Percentiles rank a stretch among this genome's conserved stretches.
Evolutionary conservation across 1,284 basidiomycete species (phyloP).

Genomic region (Vanrija sp.): DNA sequence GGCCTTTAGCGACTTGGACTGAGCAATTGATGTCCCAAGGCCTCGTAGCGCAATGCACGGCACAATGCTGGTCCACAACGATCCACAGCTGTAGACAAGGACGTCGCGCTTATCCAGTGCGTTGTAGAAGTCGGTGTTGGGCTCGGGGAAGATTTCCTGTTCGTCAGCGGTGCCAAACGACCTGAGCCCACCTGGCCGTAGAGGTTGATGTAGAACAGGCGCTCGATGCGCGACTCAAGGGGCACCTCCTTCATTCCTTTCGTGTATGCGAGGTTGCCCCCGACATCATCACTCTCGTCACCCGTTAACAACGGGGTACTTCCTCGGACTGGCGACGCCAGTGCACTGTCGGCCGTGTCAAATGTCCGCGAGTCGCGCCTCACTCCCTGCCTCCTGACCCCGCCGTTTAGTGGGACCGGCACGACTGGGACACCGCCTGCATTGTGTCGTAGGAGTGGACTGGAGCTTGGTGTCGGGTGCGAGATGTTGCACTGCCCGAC

Average conservation of each 20-base stretch:
- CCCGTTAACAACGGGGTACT: slow-evolving; percentile 2
- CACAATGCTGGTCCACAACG: slow-evolving; percentile 89
- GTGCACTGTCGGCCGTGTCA: slow-evolving; percentile 35
- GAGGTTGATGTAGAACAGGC: slow-evolving; percentile 85
- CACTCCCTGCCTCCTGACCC: background rate
- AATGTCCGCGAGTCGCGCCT: slow-evolving; percentile 45
- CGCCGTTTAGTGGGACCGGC: too few species aligned
- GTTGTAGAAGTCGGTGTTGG: slow-evolving; percentile 74
- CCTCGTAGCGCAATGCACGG: slow-evolving; percentile 84
- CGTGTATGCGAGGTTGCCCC: slow-evolving; percentile 44
- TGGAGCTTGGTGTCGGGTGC: slow-evolving; percentile 59
- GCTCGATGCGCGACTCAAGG: slow-evolving; percentile 62
- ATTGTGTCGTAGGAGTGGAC: too few species aligned
- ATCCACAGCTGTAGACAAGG: slow-evolving; percentile 87
- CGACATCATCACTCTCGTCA: slow-evolving; percentile 54
- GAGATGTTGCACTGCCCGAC: slow-evolving; percentile 97
- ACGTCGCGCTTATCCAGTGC: slow-evolving; percentile 64
- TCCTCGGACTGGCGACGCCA: slow-evolving; percentile 13
- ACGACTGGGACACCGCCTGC: too few species aligned
- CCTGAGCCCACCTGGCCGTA: slow-evolving; percentile 61
- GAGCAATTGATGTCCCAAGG: slow-evolving; percentile 73
- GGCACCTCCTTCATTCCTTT: slow-evolving; percentile 56
- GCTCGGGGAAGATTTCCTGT: slow-evolving; percentile 76
- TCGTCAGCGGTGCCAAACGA: background rate
- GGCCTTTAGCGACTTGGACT: slow-evolving; percentile 64